Base-by-base conservation (phyloP, 2,329 filamentous ascomycete genomes). In the Endothia cerciana region DNA sequence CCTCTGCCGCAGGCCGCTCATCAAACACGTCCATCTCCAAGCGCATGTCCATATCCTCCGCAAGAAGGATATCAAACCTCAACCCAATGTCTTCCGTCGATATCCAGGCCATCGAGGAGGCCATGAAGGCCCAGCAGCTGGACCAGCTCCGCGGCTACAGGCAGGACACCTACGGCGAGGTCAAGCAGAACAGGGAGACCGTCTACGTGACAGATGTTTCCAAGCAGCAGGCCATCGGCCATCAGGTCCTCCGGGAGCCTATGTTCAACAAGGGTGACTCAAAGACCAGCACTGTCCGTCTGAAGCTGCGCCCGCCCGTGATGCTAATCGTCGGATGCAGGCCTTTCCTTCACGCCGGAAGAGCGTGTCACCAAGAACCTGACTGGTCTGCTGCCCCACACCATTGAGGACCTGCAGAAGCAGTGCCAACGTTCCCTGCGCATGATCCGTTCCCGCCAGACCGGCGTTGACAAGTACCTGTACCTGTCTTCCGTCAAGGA, bases 391-490 rank as follows among this genome's bases (percentile, higher is more conserved):
- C 80, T 90, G 68, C 87, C 87, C 60, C 87, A 89, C 76, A 85
- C 85, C 74, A 86, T 87, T 77, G 85, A 88, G 79, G 84, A 77
- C 76, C 77, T 84, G 73, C 79, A 86, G 69, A 88, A 83, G 62
- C 87, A 89, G 76, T 86, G 84, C 73, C 82, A 83, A 72, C 82
- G 87, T 79, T 90, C 89, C 75, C 87, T 94, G 80, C 88, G 88
- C 77, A 89, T 93, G 81, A 89, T 94, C 73, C 84, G 88, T 65
- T 85, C 85, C 68, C 88, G 91, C 69, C 80, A 85, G 69, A 91
- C 90, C 57, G 81, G 82, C 70, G 88, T 95, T 73, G 91, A 94
- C 84, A 92, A 91, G 81, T 94, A 93, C 79, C 85, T 93, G 64
- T 95, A 94, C 79, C 83, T 95, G 76, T 91, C 90, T 55, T 84